These are phyloP conservation scores for Lepidium aucheri DNA, from an alignment of 345 rosid species.

Conservation along the genomic window DNA sequence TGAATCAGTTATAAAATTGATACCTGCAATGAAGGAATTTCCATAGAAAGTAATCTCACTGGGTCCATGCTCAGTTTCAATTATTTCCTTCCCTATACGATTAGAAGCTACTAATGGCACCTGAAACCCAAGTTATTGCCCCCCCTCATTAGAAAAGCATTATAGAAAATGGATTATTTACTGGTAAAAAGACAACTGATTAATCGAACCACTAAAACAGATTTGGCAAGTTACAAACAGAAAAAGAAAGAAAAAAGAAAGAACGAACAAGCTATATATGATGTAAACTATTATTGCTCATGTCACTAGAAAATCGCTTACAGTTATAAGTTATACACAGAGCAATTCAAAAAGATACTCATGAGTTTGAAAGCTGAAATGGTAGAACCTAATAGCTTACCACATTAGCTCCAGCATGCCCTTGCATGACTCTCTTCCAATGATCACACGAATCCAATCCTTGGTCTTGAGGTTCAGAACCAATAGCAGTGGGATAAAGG, in stretches of 20 bases:
- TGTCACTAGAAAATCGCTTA: not conserved
- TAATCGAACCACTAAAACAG: not conserved
- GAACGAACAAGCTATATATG: not conserved
- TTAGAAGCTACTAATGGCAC: constrained; percentile 84
- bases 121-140: constrained; percentile 22
- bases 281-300: not conserved
- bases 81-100: constrained; percentile 70
- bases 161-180: not conserved
- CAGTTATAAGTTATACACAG: not conserved
- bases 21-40: constrained; percentile 82
- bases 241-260: not conserved
- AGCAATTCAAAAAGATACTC: not conserved
- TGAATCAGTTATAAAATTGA: not conserved
- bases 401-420: constrained; percentile 97
- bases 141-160: not conserved
- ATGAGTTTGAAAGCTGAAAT: not conserved
- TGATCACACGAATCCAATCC: constrained; percentile 91
- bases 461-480: constrained; percentile 90
- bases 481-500: constrained; percentile 90
- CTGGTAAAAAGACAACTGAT: not conserved
- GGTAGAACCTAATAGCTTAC: constrained; percentile 30
- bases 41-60: constrained; percentile 82
- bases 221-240: not conserved
- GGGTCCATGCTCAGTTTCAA: constrained; percentile 76
- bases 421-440: constrained; percentile 95